These are phyloP conservation scores for Coemansia sp. DNA, from an alignment of 192 early-diverging fungal species.

Conservation along the genomic window DNA sequence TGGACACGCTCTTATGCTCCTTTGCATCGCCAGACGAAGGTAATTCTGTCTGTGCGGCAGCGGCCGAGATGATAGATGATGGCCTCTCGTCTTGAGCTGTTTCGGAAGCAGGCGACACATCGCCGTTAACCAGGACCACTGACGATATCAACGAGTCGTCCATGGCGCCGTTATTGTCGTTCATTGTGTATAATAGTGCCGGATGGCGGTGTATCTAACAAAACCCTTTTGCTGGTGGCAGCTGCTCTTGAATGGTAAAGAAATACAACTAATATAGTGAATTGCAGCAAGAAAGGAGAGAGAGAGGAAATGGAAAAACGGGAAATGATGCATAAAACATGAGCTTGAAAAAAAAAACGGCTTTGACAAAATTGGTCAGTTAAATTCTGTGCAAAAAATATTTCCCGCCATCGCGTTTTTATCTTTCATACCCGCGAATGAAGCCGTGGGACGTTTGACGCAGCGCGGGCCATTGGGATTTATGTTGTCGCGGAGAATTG, in stretches of 20 bases:
- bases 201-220: neutral
- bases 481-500: too few species aligned
- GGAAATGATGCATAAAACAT: too few species aligned
- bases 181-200: slow-evolving; percentile 1
- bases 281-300: neutral
- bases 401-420: too few species aligned
- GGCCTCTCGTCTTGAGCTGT: neutral
- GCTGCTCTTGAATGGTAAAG: neutral
- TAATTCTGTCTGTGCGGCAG: neutral
- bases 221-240: neutral
- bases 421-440: too few species aligned
- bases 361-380: too few species aligned
- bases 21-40: neutral
- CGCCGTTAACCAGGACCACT: slow-evolving; percentile 30
- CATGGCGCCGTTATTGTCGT: slow-evolving; percentile 2
- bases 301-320: too few species aligned
- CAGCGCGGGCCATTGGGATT: too few species aligned
- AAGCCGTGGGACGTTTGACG: too few species aligned
- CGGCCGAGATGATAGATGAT: neutral
- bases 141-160: slow-evolving; percentile 42
- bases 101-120: slow-evolving; percentile 1
- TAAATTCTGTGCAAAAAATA: too few species aligned
- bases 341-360: too few species aligned
- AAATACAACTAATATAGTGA: slow-evolving; percentile 6
- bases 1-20: neutral